Conservation (phyloP, 495 filamentous ascomycete genomes). For the Aeminium ludgeri region DNA sequence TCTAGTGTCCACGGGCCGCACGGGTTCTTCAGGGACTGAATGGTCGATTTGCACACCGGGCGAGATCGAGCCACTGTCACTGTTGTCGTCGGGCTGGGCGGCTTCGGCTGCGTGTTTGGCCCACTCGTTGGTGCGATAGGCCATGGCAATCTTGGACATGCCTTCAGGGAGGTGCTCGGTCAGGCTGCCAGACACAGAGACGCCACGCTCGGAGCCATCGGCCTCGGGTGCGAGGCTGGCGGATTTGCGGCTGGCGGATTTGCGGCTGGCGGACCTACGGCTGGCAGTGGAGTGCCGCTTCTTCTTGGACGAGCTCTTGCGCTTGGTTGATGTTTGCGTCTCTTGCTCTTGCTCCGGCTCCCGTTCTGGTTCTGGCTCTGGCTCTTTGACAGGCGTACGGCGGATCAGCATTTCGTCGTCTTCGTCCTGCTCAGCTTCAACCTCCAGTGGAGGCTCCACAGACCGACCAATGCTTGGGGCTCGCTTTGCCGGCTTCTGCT, state of each 20-base stretch:
- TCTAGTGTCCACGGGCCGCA: constrained; percentile 9
- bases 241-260: not conserved
- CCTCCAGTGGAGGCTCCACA: not conserved
- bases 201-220: constrained; percentile 19
- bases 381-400: not conserved
- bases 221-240: constrained; percentile 9
- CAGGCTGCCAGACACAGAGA: constrained; percentile 22
- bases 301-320: constrained; percentile 7
- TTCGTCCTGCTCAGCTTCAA: constrained; percentile 7
- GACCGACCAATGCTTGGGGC: too few species aligned
- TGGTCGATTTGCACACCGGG: constrained; percentile 21
- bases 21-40: constrained; percentile 12
- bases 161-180: constrained; percentile 35
- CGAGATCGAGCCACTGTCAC: constrained; percentile 17
- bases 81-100: constrained; percentile 57
- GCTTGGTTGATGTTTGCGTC: constrained; percentile 2
- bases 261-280: not conserved
- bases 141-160: constrained; percentile 56
- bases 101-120: constrained; percentile 73
- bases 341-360: not conserved
- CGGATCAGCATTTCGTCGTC: constrained; percentile 10
- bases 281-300: constrained; percentile 1
- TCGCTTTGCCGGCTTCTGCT: too few species aligned
- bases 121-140: constrained; percentile 92
- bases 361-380: not conserved